Evolutionary conservation across 2,329 filamentous ascomycete species (phyloP).

Genomic region (Sporothrix sp.): DNA sequence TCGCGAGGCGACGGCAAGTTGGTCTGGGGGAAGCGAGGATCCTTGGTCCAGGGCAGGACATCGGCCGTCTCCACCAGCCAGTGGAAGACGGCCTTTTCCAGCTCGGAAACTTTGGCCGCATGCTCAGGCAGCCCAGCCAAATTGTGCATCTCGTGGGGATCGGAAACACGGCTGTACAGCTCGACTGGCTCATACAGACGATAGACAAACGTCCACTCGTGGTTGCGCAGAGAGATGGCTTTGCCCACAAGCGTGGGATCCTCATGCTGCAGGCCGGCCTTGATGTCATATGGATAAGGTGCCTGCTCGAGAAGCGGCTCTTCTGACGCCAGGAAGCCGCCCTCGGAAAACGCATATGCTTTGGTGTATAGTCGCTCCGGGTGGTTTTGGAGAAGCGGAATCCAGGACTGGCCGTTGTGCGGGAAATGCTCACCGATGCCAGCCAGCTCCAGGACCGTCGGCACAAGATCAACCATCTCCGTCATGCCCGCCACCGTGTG

Average conservation of each 20-base stretch:
- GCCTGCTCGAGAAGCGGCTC: conserved; percentile 36
- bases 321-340: conserved; percentile 34
- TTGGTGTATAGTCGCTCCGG: conserved; percentile 24
- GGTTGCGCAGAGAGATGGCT: conserved; percentile 28
- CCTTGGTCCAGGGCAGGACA: not conserved
- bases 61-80: conserved; percentile 23
- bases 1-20: not conserved
- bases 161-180: conserved; percentile 31
- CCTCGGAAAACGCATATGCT: conserved; percentile 34
- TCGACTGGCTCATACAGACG: conserved; percentile 36
- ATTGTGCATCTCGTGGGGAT: conserved; percentile 32
- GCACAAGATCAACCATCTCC: conserved; percentile 38
- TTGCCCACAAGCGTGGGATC: conserved; percentile 35
- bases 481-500: conserved; percentile 27
- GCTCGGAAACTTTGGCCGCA: conserved; percentile 17
- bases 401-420: conserved; percentile 31
- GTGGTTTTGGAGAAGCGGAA: conserved; percentile 21
- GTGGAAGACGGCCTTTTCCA: conserved; percentile 27
- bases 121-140: conserved; percentile 25
- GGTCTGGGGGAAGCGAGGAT: not conserved
- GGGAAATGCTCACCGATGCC: conserved; percentile 30
- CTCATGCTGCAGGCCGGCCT: conserved; percentile 35
- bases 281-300: conserved; percentile 37
- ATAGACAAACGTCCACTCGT: conserved; percentile 35
- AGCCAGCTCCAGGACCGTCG: conserved; percentile 32